These are phyloP conservation scores for Bacterosira constricta DNA, from an alignment of 108 stramenopile species.

Conservation along the genomic window DNA sequence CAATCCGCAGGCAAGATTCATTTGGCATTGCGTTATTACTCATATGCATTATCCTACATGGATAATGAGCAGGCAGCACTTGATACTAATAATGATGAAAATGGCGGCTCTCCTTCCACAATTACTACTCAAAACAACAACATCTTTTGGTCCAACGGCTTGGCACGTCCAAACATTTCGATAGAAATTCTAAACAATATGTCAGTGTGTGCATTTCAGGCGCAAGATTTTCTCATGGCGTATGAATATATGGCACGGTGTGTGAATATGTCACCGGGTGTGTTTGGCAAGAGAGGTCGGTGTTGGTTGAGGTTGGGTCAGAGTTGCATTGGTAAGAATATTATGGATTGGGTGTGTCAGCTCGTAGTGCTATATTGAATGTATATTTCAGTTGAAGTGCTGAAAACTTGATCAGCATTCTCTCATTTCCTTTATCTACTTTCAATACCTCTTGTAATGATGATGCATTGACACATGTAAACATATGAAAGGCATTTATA, in stretches of 20 bases:
- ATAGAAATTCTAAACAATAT: slow-evolving; percentile 68
- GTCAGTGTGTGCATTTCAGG: slow-evolving; percentile 69
- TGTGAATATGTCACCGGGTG: slow-evolving; percentile 35
- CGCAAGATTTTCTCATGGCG: slow-evolving; percentile 55
- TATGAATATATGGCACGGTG: slow-evolving; percentile 76
- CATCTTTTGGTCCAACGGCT: slow-evolving; percentile 66
- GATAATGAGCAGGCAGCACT: slow-evolving; percentile 1
- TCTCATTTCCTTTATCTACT: no score
- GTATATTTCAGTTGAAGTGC: background rate
- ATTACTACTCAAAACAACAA: background rate
- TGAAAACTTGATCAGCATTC: background rate
- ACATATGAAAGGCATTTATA: slow-evolving; percentile 14
- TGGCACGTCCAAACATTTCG: slow-evolving; percentile 54
- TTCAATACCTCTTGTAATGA: background rate
- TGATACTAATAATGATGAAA: background rate
- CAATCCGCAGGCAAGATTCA: slow-evolving; percentile 66
- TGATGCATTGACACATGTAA: background rate
- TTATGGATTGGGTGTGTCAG: no score
- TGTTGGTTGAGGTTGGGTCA: slow-evolving; percentile 85
- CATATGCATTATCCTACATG: slow-evolving; percentile 54
- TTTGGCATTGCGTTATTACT: slow-evolving; percentile 73
- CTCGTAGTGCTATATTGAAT: background rate
- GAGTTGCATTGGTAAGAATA: slow-evolving; percentile 71
- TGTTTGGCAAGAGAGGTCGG: slow-evolving; percentile 47
- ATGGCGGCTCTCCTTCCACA: background rate